Evolutionary conservation across 2,329 filamentous ascomycete genomes (phyloP), one percentile per base, ranked within the genome.

Genomic region (Chaetomiaceae sp.): DNA sequence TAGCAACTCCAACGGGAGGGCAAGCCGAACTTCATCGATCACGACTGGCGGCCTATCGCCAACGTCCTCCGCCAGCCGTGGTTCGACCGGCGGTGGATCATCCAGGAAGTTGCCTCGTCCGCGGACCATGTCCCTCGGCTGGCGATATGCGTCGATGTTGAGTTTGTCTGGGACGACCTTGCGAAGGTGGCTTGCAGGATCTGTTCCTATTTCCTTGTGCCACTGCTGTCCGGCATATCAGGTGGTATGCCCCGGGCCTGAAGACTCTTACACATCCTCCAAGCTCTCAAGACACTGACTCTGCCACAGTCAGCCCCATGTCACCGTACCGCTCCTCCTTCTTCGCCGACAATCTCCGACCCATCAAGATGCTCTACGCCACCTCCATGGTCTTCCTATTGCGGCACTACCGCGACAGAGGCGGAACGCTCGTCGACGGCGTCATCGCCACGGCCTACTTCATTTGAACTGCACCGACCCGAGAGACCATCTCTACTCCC

Each of bases 21-120:
- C 5, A 43, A 50, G 38, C 47, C 47, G 9, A 50, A 50, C 29
- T 25, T 50, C 20, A n/a, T 17, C 15, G 38, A 43, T 20, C 27
- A 50, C 20, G 29, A 50, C 38, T 50, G 47, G 47, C 38, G 29
- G 2, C 47, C 38, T 8, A 50, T 50, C 4, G 22, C 15, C 5
- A 42, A 25, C 15, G 15, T 50, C 2, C 15, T 50, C 15, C 27
- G 6, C 8, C 38, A 29, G 6, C 47, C 47, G 2, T 50, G 47
- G 37, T 50, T 50, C n/a, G 38, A 36, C 20, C 34, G 47, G 25
- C 34, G 47, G 6, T 50, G 47, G 47, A 43, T 50, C 11, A 50
- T 50, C 20, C 47, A 50, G 29, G 47, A 50, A 22, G 38, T 50
- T 1, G 25, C 39, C 9, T 29, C 36, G 12, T 38, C 47, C 2